A percentile compares a stretch with the other conserved stretches of the same genome.
Evolutionary conservation across 208 protist genomes (phyloP).

Genomic region (Phytomonas francai): DNA sequence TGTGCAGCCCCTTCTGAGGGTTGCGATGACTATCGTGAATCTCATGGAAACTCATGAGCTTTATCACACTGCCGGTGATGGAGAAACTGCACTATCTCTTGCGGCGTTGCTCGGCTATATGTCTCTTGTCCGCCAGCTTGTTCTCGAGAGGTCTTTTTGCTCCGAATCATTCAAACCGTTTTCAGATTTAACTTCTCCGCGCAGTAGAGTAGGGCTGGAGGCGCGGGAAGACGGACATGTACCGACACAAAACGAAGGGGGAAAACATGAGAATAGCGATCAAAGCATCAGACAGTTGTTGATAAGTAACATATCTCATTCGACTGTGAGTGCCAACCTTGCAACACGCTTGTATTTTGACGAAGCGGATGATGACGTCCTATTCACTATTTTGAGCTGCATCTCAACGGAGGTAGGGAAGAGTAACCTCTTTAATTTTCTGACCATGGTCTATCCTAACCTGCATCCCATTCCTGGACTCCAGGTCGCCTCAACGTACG

Average conservation of each 20-base stretch:
- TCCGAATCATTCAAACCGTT: neutral
- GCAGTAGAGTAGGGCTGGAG: neutral
- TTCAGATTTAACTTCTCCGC: neutral
- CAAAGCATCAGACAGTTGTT: neutral
- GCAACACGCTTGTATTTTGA: conserved; percentile 63
- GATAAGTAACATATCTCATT: neutral
- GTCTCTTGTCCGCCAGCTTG: conserved; percentile 23
- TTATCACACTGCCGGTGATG: conserved; percentile 14
- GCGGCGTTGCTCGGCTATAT: conserved; percentile 49
- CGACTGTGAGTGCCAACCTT: conserved; percentile 27
- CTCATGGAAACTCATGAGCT: neutral
- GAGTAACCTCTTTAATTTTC: conserved; percentile 22
- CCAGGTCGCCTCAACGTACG: conserved; percentile 45
- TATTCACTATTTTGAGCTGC: conserved; percentile 39
- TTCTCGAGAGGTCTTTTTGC: neutral
- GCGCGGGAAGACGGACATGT: neutral
- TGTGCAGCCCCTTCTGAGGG: neutral
- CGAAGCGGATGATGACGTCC: conserved; percentile 38
- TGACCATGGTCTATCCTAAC: conserved; percentile 62
- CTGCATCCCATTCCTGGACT: conserved; percentile 66
- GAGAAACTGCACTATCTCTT: conserved; percentile 52
- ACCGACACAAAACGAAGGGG: neutral
- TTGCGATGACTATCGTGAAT: neutral
- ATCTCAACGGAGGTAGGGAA: conserved; percentile 26
- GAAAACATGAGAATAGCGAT: neutral